Evolutionary conservation across 768 basidiomycete genomes (phyloP).

Genomic region (Kwoniella pini): DNA sequence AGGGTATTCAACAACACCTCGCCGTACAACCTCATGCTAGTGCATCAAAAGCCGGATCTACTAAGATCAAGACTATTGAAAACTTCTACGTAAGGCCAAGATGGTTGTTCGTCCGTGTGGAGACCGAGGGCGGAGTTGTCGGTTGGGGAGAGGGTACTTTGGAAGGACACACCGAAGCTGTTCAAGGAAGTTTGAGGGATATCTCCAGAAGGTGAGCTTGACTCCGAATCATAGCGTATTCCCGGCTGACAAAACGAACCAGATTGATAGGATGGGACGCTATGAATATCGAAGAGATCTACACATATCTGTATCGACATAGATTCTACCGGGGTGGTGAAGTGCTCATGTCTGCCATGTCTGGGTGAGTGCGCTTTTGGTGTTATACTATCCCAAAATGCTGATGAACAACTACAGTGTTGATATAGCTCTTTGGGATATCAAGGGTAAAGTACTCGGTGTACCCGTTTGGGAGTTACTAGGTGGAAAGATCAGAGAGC

Average conservation of each 20-base stretch:
- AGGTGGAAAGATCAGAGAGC: slow-evolving; percentile 68
- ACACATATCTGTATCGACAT: slow-evolving; percentile 65
- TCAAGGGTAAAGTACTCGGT: slow-evolving; percentile 74
- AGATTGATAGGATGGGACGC: slow-evolving; percentile 66
- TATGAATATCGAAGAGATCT: slow-evolving; percentile 64
- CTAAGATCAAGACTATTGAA: slow-evolving; percentile 50
- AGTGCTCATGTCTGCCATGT: slow-evolving; percentile 64
- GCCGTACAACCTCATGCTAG: slow-evolving; percentile 18
- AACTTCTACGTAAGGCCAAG: slow-evolving; percentile 69
- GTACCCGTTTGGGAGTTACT: slow-evolving; percentile 67
- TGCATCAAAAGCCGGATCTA: slow-evolving; percentile 18
- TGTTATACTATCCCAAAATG: slow-evolving; percentile 15
- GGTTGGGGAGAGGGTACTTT: slow-evolving; percentile 77
- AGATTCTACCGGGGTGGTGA: slow-evolving; percentile 73
- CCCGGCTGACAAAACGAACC: no score
- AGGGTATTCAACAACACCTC: slow-evolving; percentile 37
- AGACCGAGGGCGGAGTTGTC: slow-evolving; percentile 64
- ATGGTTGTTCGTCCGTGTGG: slow-evolving; percentile 73
- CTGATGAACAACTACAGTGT: slow-evolving; percentile 27
- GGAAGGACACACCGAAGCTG: slow-evolving; percentile 71
- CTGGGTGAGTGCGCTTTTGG: slow-evolving; percentile 32
- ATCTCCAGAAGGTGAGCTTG: slow-evolving; percentile 58
- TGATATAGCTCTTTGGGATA: slow-evolving; percentile 60
- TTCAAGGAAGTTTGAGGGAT: slow-evolving; percentile 67
- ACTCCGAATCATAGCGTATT: no score